These are phyloP conservation scores for Solanum piurae DNA, from an alignment of 257 asterid genomes.

Conservation along the genomic window DNA sequence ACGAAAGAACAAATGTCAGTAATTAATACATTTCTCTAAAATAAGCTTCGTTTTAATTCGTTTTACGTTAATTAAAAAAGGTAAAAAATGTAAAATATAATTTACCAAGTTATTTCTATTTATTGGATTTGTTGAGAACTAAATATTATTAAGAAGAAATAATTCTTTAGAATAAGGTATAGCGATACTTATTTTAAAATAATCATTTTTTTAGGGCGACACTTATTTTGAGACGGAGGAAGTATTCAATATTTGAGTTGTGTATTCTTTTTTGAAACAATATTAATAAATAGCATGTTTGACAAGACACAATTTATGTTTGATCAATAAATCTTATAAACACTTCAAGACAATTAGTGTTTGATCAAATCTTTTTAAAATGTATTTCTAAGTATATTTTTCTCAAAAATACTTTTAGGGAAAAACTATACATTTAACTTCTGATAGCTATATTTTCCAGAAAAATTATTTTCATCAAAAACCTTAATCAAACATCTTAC, in stretches of 20 bases:
- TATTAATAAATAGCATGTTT: neutral
- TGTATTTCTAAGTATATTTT: neutral
- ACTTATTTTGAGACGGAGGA: neutral
- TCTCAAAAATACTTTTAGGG: neutral
- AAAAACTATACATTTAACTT: neutral
- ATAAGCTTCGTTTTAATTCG: neutral
- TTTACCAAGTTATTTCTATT: neutral
- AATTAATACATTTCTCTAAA: neutral
- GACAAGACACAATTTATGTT: too few relatives aligned
- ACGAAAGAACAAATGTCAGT: neutral
- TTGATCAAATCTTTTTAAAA: neutral
- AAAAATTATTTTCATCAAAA: neutral
- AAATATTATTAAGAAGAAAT: neutral
- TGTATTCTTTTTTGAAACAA: neutral
- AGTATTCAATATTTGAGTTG: neutral
- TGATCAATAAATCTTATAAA: neutral
- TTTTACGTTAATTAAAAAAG: neutral
- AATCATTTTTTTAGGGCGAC: neutral
- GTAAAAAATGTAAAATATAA: neutral
- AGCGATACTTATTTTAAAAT: neutral
- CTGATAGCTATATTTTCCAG: neutral
- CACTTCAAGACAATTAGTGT: neutral
- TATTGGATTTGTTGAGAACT: neutral
- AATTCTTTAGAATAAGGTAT: neutral
- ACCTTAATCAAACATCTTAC: neutral